phyloP scores from a whole-genome alignment of 2,329 filamentous ascomycete species.

The Colletotrichum salicis region DNA sequence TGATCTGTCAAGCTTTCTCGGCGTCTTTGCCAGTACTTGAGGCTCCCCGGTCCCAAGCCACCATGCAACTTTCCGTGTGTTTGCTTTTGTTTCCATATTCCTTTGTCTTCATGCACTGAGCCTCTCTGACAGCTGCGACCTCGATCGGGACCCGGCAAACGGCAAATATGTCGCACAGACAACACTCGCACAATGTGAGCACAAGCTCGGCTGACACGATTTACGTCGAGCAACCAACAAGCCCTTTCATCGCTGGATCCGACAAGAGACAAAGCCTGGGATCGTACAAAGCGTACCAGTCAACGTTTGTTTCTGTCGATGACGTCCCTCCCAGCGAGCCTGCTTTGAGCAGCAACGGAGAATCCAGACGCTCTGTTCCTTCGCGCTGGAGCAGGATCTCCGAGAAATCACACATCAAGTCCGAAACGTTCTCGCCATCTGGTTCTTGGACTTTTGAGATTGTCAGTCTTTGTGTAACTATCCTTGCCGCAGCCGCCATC shows the following conservation, averaged over 20 bases:
- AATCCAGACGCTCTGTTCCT: slow-evolving; percentile 17
- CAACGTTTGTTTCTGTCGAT: slow-evolving; percentile 15
- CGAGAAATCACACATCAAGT: slow-evolving; percentile 17
- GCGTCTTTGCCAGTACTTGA: slow-evolving; percentile 14
- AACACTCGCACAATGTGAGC: slow-evolving; percentile 30
- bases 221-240: slow-evolving; percentile 17
- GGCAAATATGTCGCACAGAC: slow-evolving; percentile 22
- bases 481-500: slow-evolving; percentile 42
- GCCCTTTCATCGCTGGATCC: slow-evolving; percentile 13
- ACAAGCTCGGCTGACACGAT: slow-evolving; percentile 26
- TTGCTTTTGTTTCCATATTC: neutral
- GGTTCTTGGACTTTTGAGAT: slow-evolving; percentile 44
- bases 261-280: slow-evolving; percentile 8
- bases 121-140: neutral
- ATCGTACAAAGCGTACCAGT: slow-evolving; percentile 21
- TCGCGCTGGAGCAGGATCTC: slow-evolving; percentile 30
- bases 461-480: slow-evolving; percentile 40
- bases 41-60: slow-evolving; percentile 3
- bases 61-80: slow-evolving; percentile 19
- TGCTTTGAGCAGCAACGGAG: slow-evolving; percentile 20
- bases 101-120: neutral
- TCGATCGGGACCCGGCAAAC: neutral
- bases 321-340: slow-evolving; percentile 22
- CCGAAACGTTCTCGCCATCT: slow-evolving; percentile 30
- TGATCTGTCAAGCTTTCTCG: slow-evolving; percentile 19